These are phyloP conservation scores for Cunninghamia lanceolata DNA, from an alignment of 75 land plant genomes.

Conservation along the genomic window DNA sequence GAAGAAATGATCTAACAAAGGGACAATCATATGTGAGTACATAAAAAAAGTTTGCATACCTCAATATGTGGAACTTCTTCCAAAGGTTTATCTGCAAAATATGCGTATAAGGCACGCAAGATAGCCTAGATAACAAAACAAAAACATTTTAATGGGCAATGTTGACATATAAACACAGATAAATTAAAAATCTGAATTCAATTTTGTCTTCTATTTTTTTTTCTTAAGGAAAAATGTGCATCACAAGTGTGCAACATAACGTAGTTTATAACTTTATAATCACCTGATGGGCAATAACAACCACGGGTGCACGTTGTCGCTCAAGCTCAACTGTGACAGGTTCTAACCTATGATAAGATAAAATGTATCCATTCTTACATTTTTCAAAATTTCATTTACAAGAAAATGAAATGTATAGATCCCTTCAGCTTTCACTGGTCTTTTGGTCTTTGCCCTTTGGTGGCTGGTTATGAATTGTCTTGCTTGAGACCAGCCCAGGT, in stretches of 20 bases:
- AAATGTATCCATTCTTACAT: neutral
- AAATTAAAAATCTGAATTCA: neutral
- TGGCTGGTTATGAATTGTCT: too few species aligned
- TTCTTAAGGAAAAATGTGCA: neutral
- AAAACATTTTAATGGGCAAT: neutral
- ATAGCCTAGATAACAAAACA: constrained; percentile 63
- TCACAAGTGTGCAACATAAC: neutral
- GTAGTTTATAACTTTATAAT: neutral
- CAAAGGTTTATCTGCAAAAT: constrained; percentile 93
- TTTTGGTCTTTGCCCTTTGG: too few species aligned
- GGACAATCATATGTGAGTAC: neutral
- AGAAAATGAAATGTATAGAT: neutral
- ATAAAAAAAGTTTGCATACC: constrained; percentile 39
- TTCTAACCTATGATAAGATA: constrained; percentile 63
- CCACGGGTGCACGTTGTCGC: constrained; percentile 96
- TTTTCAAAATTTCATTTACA: neutral
- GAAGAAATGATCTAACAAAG: neutral
- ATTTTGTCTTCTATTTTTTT: neutral
- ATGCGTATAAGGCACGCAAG: constrained; percentile 90
- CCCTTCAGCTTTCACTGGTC: too few species aligned
- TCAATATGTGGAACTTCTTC: constrained; percentile 97
- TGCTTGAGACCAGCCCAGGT: too few species aligned
- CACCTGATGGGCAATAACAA: constrained; percentile 96
- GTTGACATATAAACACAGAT: neutral
- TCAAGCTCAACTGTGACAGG: constrained; percentile 99